Conservation (phyloP, 345 rosid species). For the Brassica rapa region DNA sequence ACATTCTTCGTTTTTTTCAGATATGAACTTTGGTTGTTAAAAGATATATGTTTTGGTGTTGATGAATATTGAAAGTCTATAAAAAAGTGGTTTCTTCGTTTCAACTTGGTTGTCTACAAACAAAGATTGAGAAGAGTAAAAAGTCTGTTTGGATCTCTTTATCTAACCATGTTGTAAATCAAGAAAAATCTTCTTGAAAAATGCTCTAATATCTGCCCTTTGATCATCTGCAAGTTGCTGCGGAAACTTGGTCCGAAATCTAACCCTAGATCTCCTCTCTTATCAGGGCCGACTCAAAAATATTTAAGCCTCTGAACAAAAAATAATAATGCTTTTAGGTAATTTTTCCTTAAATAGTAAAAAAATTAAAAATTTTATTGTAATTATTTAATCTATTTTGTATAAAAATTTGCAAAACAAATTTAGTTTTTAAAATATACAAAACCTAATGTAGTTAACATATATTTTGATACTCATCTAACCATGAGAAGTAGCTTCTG, state of each 20-base stretch:
- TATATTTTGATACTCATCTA: too few relatives aligned
- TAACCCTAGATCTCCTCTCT: conserved; percentile 60
- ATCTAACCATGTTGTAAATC: conserved; percentile 17
- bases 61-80: conserved; percentile 14
- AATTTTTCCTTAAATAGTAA: too few relatives aligned
- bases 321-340: too few relatives aligned
- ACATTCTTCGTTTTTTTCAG: neutral
- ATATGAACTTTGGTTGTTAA: conserved; percentile 12
- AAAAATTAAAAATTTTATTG: too few relatives aligned
- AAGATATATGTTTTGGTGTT: conserved; percentile 15
- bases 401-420: too few relatives aligned
- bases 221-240: conserved; percentile 51
- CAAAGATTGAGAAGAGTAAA: neutral
- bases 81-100: neutral
- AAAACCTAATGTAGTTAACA: too few relatives aligned
- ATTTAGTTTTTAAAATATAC: too few relatives aligned
- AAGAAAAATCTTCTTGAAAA: conserved; percentile 47
- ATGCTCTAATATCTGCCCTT: conserved; percentile 45
- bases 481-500: too few relatives aligned
- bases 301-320: too few relatives aligned
- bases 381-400: too few relatives aligned
- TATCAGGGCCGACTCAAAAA: neutral
- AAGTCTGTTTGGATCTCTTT: neutral
- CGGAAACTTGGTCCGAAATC: conserved; percentile 54
- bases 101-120: neutral